A percentile compares a stretch with the other conserved stretches of the same genome.
These are phyloP conservation scores for Aspergillus taichungensis DNA, from an alignment of 495 filamentous ascomycete genomes.

Conservation along the genomic window DNA sequence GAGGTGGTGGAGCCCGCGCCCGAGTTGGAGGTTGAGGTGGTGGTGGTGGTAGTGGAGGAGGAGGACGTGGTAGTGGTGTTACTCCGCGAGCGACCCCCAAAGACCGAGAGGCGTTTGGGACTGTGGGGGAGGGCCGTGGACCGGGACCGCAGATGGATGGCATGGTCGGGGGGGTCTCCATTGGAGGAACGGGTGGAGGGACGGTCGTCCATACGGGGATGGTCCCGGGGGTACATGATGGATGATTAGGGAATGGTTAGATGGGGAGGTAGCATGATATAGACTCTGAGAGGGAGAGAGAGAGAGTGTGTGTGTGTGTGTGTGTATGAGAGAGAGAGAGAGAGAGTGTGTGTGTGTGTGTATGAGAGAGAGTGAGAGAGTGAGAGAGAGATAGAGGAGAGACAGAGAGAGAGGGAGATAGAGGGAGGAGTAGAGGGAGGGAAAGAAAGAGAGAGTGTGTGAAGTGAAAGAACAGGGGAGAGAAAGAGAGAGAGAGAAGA, in stretches of 20 bases:
- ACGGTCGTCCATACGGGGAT: no score
- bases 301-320: no score
- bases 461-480: background rate
- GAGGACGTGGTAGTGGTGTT: slow-evolving; percentile 37
- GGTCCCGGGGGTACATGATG: slow-evolving; percentile 5
- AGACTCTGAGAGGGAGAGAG: no score
- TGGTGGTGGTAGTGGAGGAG: slow-evolving; percentile 23
- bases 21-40: slow-evolving; percentile 22
- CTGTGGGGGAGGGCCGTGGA: slow-evolving; percentile 33
- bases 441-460: slow-evolving; percentile 1
- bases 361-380: background rate
- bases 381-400: background rate
- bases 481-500: background rate
- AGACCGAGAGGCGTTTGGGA: slow-evolving; percentile 36
- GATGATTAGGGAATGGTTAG: no score
- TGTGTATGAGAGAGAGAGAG: no score
- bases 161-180: slow-evolving; percentile 28
- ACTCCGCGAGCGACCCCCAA: slow-evolving; percentile 35
- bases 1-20: slow-evolving; percentile 29
- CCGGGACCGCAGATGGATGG: slow-evolving; percentile 32
- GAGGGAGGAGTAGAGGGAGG: background rate
- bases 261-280: no score
- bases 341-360: no score
- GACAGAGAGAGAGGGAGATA: background rate
- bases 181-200: slow-evolving; percentile 30